These are phyloP conservation scores for Mesembryanthemum crystallinum DNA, from an alignment of 148 eudicot genomes.

Conservation along the genomic window DNA sequence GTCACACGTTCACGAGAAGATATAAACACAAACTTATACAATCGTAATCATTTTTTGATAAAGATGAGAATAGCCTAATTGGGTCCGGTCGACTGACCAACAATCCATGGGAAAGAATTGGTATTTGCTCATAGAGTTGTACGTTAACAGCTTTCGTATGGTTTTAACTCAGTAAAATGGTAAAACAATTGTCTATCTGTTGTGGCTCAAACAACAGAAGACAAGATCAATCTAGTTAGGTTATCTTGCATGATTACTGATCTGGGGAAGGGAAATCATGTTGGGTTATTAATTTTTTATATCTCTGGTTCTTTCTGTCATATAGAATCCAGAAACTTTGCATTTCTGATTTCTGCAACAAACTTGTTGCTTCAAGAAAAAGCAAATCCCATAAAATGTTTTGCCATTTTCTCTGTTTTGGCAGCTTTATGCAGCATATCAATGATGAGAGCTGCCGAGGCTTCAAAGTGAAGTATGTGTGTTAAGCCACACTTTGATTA, in stretches of 20 bases:
- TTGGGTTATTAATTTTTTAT: background rate
- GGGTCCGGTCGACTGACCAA: no score
- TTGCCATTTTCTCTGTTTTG: slow-evolving; percentile 11
- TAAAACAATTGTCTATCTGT: background rate
- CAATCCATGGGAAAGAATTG: no score
- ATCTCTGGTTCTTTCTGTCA: background rate
- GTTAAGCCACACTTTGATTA: slow-evolving; percentile 11
- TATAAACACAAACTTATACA: no score
- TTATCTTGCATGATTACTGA: background rate
- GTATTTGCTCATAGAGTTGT: no score
- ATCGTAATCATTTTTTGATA: no score
- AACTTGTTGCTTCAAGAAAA: slow-evolving; percentile 25
- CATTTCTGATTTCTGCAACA: slow-evolving; percentile 5
- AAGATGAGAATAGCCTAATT: no score
- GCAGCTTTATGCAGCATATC: background rate
- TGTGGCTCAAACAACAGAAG: slow-evolving; percentile 1
- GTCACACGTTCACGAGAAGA: no score
- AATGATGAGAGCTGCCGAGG: slow-evolving; percentile 25
- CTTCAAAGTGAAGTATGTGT: slow-evolving; percentile 33
- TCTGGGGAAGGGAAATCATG: background rate
- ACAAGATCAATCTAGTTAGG: background rate
- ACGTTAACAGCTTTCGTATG: no score
- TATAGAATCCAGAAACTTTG: background rate
- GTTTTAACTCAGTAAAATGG: slow-evolving; percentile 9
- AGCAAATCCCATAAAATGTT: slow-evolving; percentile 20